Percentiles rank a stretch among this genome's conserved stretches.
These are phyloP conservation scores for Candida sojae DNA, from an alignment of 1,139 yeast species.

Conservation along the genomic window DNA sequence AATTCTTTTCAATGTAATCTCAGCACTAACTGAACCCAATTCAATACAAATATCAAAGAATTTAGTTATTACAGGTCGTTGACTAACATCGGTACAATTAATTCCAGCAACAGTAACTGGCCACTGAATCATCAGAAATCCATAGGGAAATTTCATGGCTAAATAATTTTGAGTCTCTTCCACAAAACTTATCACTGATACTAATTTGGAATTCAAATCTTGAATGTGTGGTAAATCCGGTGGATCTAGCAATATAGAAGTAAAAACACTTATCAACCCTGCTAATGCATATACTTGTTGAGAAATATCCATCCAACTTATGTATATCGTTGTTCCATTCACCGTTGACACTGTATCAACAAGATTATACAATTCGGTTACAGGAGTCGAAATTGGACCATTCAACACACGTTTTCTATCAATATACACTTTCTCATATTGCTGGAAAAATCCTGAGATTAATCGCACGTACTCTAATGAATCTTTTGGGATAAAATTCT, in stretches of 20 bases:
- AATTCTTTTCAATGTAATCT: constrained; percentile 38
- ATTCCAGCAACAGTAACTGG: constrained; percentile 59
- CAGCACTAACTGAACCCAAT: constrained; percentile 52
- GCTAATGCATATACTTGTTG: constrained; percentile 34
- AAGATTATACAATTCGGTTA: constrained; percentile 9
- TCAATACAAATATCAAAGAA: constrained; percentile 40
- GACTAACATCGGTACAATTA: constrained; percentile 44
- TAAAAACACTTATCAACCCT: constrained; percentile 27
- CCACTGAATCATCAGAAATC: constrained; percentile 52
- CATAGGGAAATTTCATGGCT: constrained; percentile 19
- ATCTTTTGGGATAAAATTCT: constrained; percentile 12
- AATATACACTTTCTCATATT: constrained; percentile 13
- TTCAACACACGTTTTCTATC: constrained; percentile 10
- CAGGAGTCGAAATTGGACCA: constrained; percentile 4
- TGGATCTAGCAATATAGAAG: constrained; percentile 28
- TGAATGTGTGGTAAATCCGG: constrained; percentile 33
- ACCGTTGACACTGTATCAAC: constrained; percentile 11
- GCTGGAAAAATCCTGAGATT: constrained; percentile 25
- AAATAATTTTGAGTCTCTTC: constrained; percentile 18
- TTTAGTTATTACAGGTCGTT: constrained; percentile 40
- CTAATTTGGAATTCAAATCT: constrained; percentile 24
- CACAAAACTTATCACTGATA: constrained; percentile 24
- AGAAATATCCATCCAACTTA: constrained; percentile 37
- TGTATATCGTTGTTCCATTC: constrained; percentile 7
- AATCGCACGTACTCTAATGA: constrained; percentile 25